These are phyloP conservation scores for Salvia splendens DNA, from an alignment of 257 asterid genomes.

Conservation along the genomic window DNA sequence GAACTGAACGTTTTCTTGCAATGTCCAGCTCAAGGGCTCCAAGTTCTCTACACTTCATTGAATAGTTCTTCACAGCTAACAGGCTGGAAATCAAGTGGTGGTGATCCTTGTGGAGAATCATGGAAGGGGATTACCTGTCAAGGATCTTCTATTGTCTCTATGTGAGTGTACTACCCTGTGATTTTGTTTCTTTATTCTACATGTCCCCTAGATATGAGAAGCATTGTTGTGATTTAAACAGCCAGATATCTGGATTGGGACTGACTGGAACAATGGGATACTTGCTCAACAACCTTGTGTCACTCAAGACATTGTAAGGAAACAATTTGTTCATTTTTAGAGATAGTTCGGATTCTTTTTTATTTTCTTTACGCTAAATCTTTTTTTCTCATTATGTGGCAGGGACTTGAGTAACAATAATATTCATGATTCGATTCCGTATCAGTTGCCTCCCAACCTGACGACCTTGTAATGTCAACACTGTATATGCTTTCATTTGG, in stretches of 20 bases:
- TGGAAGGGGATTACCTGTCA: constrained; percentile 87
- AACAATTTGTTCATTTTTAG: constrained; percentile 23
- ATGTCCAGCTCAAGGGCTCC: constrained; percentile 83
- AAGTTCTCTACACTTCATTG: constrained; percentile 73
- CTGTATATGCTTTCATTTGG: constrained; percentile 30
- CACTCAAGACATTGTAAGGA: constrained; percentile 76
- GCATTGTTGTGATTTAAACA: constrained; percentile 45
- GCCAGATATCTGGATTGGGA: constrained; percentile 77
- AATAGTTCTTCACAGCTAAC: constrained; percentile 77
- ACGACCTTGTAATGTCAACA: constrained; percentile 70
- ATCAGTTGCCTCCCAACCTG: constrained; percentile 83
- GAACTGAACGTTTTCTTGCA: constrained; percentile 27
- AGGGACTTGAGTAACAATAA: constrained; percentile 94
- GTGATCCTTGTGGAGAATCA: constrained; percentile 95
- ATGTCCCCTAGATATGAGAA: constrained; percentile 16
- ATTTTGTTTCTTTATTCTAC: constrained; percentile 12
- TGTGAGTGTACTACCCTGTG: constrained; percentile 56
- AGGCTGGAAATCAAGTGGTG: constrained; percentile 83
- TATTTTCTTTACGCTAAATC: constrained; percentile 1
- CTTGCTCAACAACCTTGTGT: constrained; percentile 66
- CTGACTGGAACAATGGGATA: constrained; percentile 89
- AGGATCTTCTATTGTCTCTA: constrained; percentile 73
- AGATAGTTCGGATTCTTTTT: constrained; percentile 5
- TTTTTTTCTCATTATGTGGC: constrained; percentile 32
- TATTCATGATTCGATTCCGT: constrained; percentile 73